Base-by-base conservation (phyloP, 345 rosid species). In the Euphorbia peplus region DNA sequence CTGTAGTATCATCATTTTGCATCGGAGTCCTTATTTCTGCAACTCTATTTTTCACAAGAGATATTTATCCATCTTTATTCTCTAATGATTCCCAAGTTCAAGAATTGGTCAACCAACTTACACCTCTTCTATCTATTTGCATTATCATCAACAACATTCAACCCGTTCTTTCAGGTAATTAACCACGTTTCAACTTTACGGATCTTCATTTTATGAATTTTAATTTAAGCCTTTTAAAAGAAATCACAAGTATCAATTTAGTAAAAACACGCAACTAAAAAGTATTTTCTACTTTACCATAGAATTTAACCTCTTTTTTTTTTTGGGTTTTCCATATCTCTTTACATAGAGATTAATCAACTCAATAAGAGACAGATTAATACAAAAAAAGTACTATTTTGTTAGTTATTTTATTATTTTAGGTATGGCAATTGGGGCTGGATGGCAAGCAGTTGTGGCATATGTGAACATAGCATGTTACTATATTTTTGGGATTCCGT, bases 141-240 rank as follows among this genome's bases (percentile, higher is more conserved):
- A 86, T 93, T 22, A 68, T 86, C 80, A 86, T 87, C 65, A 78
- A 89, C 78, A 88, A 80, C 55, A 69, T 88, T 30, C 99, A 93
- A 52, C 99, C 97, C 2, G 96, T 93, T 39, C 92, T 93, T 66
- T 93, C 99, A 0, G 99, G 97, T 90, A 73, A 55, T 50, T 29
- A 2, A 44, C 1, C 1, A 15, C 21, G n/a, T n/a, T n/a, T n/a
- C n/a, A n/a, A n/a, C n/a, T n/a, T n/a, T n/a, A n/a, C n/a, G n/a
- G n/a, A n/a, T n/a, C n/a, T n/a, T n/a, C n/a, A n/a, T n/a, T n/a
- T n/a, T n/a, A n/a, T n/a, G n/a, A n/a, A n/a, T n/a, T n/a, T n/a
- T n/a, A n/a, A n/a, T n/a, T n/a, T n/a, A n/a, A n/a, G n/a, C n/a
- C n/a, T n/a, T n/a, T n/a, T n/a, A n/a, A n/a, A n/a, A n/a, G n/a